These are phyloP conservation scores for Thalassiosira ordinaria DNA, from an alignment of 352 stramenopile genomes.

Conservation along the genomic window DNA sequence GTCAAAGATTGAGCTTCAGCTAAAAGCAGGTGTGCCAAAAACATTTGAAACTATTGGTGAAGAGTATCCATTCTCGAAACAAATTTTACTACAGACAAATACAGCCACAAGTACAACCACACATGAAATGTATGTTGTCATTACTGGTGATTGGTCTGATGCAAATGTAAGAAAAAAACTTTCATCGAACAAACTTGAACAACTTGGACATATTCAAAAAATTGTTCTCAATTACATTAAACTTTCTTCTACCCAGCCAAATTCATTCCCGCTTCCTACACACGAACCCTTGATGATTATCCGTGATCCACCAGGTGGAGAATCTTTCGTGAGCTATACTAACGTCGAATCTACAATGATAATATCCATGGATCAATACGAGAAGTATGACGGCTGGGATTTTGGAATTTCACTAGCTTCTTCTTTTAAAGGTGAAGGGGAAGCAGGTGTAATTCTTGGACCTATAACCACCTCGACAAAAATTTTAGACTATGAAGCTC, in stretches of 20 bases:
- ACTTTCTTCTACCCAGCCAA: not conserved
- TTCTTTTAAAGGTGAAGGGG: too few species aligned
- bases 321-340: constrained; percentile 19
- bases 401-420: not conserved
- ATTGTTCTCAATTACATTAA: not conserved
- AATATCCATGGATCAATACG: not conserved
- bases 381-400: constrained; percentile 2
- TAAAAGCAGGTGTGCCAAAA: not conserved
- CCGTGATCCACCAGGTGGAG: constrained; percentile 25
- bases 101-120: not conserved
- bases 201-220: not conserved
- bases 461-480: too few species aligned
- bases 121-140: constrained; percentile 3
- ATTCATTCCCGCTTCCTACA: constrained; percentile 15
- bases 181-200: not conserved
- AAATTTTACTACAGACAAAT: not conserved
- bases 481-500: too few species aligned
- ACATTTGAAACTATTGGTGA: not conserved
- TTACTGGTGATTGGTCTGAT: constrained; percentile 10
- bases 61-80: not conserved
- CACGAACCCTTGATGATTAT: constrained; percentile 22
- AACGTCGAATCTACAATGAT: constrained; percentile 6
- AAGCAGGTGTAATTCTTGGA: too few species aligned
- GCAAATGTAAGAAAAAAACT: not conserved
- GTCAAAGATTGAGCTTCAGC: not conserved